Evolutionary conservation across 305 asterid species (phyloP), one percentile per base, ranked within the genome.

Genomic region (Stenogyne calaminthoides): DNA sequence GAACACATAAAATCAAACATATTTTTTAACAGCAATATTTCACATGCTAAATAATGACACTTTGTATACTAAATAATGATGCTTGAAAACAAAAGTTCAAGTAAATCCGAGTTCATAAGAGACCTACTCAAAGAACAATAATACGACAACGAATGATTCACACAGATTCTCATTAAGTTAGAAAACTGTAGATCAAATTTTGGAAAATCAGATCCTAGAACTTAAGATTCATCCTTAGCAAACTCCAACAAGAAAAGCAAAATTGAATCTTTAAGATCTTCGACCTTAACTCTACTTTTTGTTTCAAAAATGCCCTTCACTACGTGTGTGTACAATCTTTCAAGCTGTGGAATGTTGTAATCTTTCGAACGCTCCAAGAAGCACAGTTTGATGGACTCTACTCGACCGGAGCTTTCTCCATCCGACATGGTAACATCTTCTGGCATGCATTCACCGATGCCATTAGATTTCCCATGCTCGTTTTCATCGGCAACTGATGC

Each of bases 231-330:
- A 72, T 90, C 90, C 72, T 82, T 81, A 0, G 93, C 91, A 77
- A 86, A 91, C 82, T 84, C 85, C 64, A 72, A 80, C 87, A 92
- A 78, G 78, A 88, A 90, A 69, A 80, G 83, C 88, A 92, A 83
- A 84, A 95, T 87, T 68, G 96, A 88, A 72, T 88, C 81, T 82
- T 83, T 85, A 14, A 86, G 84, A 80, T 88, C 88, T 72, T 84
- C 81, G 62, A 65, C 84, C 74, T 79, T 80, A 64, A 70, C 80
- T 71, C 71, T 79, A 69, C 79, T 85, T 70, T 88, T 92, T 2
- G 92, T 87, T 77, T 87, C 89, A 5, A 92, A 82, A 25, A 88
- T 83, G 56, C 96, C 96, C 81, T 89, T 95, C 87, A 92, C 80
- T 69, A 91, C 54, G 15, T 86, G 90, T 11, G 92, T 60, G 70